A percentile compares a stretch with the other conserved stretches of the same genome.
Evolutionary conservation across 208 protist genomes (phyloP).

Genomic region (Angomonas ambiguus): DNA sequence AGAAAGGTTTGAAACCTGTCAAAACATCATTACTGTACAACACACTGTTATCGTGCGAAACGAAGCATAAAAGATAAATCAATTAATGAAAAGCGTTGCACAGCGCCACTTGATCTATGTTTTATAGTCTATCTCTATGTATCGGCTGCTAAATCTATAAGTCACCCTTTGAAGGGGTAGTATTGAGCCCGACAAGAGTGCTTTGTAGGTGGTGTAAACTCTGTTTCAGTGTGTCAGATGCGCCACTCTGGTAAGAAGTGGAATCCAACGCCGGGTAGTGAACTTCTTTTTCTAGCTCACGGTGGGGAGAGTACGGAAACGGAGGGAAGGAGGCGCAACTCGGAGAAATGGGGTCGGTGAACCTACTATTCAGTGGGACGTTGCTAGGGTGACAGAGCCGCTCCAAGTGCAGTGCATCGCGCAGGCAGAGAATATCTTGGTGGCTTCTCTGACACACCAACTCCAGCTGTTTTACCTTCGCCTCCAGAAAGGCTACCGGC

Average conservation of each 20-base stretch:
- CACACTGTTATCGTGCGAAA: too few species aligned
- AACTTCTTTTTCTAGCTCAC: too few species aligned
- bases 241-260: not conserved
- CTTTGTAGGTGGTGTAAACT: not conserved
- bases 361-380: not conserved
- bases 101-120: too few species aligned
- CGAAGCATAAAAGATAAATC: too few species aligned
- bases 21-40: too few species aligned
- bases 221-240: not conserved
- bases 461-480: conserved; percentile 45
- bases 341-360: not conserved
- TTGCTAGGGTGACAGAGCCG: conserved; percentile 3
- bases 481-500: conserved; percentile 9
- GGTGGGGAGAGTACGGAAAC: too few species aligned
- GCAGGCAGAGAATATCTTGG: conserved; percentile 52
- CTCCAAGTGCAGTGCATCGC: conserved; percentile 44
- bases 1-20: not conserved
- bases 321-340: not conserved
- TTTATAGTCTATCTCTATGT: not conserved
- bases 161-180: not conserved
- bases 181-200: not conserved
- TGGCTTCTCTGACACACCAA: conserved; percentile 45
- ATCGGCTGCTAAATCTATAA: not conserved
- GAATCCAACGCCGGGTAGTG: not conserved
- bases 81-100: too few species aligned